phyloP scores from a whole-genome alignment of 202 grass and related monocot genomes.

The Dendrocalamus latiflorus region DNA sequence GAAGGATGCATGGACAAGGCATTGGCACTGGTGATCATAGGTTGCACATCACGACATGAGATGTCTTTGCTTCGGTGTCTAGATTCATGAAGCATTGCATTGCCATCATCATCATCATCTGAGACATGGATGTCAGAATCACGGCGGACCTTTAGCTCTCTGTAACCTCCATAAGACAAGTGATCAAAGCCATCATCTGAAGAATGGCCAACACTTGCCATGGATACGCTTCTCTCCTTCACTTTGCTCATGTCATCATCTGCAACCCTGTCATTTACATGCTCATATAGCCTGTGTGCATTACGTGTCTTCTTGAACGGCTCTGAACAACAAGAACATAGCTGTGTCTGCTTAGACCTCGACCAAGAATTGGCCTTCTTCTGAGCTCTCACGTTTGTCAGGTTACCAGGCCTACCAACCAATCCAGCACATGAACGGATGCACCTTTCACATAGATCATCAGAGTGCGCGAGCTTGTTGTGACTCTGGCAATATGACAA shows the following conservation, averaged over 20 bases:
- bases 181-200: conserved; percentile 29
- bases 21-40: not conserved
- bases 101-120: not conserved
- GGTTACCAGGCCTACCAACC: no score
- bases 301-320: conserved; percentile 23
- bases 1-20: not conserved
- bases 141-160: conserved; percentile 43
- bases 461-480: no score
- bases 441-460: no score
- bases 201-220: conserved; percentile 37
- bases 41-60: not conserved
- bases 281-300: conserved; percentile 4
- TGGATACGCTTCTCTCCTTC: conserved; percentile 32
- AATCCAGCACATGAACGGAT: no score
- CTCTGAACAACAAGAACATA: conserved; percentile 48
- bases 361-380: no score
- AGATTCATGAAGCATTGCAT: no score
- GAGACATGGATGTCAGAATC: conserved; percentile 50
- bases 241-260: conserved; percentile 17
- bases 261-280: conserved; percentile 11
- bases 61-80: not conserved
- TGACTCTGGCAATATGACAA: no score
- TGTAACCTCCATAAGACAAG: conserved; percentile 40
- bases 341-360: no score
- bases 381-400: no score